Evolutionary conservation across 352 stramenopile species (phyloP).

Genomic region (Hyaloperonospora brassicae): DNA sequence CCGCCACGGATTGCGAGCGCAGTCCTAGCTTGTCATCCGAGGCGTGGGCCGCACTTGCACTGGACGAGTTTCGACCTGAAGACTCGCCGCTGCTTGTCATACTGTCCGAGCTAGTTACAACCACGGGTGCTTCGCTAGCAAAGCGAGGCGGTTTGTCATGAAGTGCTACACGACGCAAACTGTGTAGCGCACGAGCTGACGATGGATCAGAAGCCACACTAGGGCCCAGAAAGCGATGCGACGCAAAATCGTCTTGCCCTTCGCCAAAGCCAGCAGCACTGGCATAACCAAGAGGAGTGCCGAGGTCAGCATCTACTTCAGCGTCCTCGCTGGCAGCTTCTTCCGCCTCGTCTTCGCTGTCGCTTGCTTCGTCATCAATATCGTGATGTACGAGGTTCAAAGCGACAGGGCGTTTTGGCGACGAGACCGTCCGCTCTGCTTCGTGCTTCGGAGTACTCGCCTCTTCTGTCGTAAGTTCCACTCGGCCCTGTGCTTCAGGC

Average conservation of each 20-base stretch:
- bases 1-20: slow-evolving; percentile 30
- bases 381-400: slow-evolving; percentile 28
- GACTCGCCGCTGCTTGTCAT: slow-evolving; percentile 28
- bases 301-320: slow-evolving; percentile 41
- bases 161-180: slow-evolving; percentile 48
- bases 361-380: slow-evolving; percentile 27
- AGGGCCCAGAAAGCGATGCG: slow-evolving; percentile 59
- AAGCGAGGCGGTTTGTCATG: slow-evolving; percentile 61
- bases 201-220: slow-evolving; percentile 34
- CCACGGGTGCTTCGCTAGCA: slow-evolving; percentile 35
- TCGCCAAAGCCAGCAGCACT: slow-evolving; percentile 40
- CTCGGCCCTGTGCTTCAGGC: slow-evolving; percentile 1
- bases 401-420: slow-evolving; percentile 18
- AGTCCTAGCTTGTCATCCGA: slow-evolving; percentile 12
- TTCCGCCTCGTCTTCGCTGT: slow-evolving; percentile 24
- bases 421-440: slow-evolving; percentile 22
- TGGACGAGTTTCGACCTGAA: slow-evolving; percentile 36
- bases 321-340: slow-evolving; percentile 15
- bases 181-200: slow-evolving; percentile 43
- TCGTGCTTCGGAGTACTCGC: slow-evolving; percentile 3
- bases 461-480: slow-evolving; percentile 11
- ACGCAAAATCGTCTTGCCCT: slow-evolving; percentile 40
- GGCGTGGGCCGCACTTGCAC: slow-evolving; percentile 19
- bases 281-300: slow-evolving; percentile 49
- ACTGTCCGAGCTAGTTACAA: slow-evolving; percentile 18